A percentile compares a stretch with the other conserved stretches of the same genome.
Conservation (phyloP, 176 grass and related monocot genomes). For the Luzula sylvatica region DNA sequence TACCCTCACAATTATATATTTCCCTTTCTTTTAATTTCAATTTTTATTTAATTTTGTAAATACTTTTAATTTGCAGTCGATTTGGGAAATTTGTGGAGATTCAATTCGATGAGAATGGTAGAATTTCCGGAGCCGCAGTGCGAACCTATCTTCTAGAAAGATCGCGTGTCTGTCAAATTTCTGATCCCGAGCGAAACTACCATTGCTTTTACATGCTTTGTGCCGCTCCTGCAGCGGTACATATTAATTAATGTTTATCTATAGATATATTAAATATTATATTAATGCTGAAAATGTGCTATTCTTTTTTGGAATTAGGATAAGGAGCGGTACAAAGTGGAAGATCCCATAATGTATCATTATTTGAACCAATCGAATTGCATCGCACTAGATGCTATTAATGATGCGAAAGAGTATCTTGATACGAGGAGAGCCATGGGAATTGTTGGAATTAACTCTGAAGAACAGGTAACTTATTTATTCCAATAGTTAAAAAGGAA, state of each 20-base stretch:
- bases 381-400: slow-evolving; percentile 76
- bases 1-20: neutral
- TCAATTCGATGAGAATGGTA: slow-evolving; percentile 67
- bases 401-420: slow-evolving; percentile 74
- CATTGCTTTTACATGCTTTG: slow-evolving; percentile 96
- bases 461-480: slow-evolving; percentile 64
- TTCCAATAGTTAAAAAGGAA: neutral
- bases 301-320: slow-evolving; percentile 35
- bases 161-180: slow-evolving; percentile 91
- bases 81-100: slow-evolving; percentile 94
- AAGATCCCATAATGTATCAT: slow-evolving; percentile 62
- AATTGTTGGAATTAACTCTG: slow-evolving; percentile 74
- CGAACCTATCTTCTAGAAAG: slow-evolving; percentile 85
- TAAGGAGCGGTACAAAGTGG: slow-evolving; percentile 71
- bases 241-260: neutral
- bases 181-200: slow-evolving; percentile 88
- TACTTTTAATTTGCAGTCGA: slow-evolving; percentile 44
- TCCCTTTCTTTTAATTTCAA: neutral
- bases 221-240: slow-evolving; percentile 59
- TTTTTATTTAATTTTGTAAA: neutral
- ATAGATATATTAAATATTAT: neutral
- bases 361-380: slow-evolving; percentile 97
- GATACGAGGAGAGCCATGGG: slow-evolving; percentile 86
- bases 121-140: slow-evolving; percentile 85
- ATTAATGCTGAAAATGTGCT: slow-evolving; percentile 5